These are phyloP conservation scores for Aspergillus ibericus DNA, from an alignment of 2,329 filamentous ascomycete genomes.

Conservation along the genomic window DNA sequence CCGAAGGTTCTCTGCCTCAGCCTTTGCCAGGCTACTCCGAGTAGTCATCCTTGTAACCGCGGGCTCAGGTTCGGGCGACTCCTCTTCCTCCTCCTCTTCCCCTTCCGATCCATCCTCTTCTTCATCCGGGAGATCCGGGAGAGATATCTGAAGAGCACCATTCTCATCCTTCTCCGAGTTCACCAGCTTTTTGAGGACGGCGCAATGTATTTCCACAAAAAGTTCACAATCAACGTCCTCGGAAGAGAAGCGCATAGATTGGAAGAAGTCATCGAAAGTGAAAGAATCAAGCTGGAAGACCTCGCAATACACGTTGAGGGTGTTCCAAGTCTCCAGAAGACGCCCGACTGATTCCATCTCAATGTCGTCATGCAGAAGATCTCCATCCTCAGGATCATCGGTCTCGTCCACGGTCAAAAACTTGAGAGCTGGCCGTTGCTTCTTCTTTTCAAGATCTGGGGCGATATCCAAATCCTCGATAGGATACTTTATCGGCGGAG, in stretches of 20 bases:
- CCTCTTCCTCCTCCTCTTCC: constrained; percentile 58
- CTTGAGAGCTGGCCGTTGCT: constrained; percentile 71
- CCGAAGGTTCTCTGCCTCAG: constrained; percentile 69
- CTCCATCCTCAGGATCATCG: constrained; percentile 49
- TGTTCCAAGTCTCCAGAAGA: constrained; percentile 91
- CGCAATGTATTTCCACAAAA: constrained; percentile 87
- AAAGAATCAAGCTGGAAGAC: constrained; percentile 94
- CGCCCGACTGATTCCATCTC: constrained; percentile 82
- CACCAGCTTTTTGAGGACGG: constrained; percentile 83
- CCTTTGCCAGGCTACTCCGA: constrained; percentile 79
- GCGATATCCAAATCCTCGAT: constrained; percentile 89
- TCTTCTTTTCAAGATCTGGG: constrained; percentile 61
- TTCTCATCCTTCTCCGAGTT: constrained; percentile 67
- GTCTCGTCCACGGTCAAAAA: constrained; percentile 71
- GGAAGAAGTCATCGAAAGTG: constrained; percentile 93
- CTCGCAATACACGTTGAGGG: constrained; percentile 95
- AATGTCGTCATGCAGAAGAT: constrained; percentile 54
- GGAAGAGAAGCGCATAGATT: constrained; percentile 77
- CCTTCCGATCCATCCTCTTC: constrained; percentile 66
- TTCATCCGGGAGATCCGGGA: constrained; percentile 73
- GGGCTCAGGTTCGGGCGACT: constrained; percentile 70
- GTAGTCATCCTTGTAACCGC: constrained; percentile 68
- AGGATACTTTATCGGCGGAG: constrained; percentile 84
- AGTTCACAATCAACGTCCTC: constrained; percentile 76
- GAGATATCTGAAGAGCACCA: constrained; percentile 74